Conservation (phyloP, 2,329 filamentous ascomycete species). For the Aspergillus luchuensis region DNA sequence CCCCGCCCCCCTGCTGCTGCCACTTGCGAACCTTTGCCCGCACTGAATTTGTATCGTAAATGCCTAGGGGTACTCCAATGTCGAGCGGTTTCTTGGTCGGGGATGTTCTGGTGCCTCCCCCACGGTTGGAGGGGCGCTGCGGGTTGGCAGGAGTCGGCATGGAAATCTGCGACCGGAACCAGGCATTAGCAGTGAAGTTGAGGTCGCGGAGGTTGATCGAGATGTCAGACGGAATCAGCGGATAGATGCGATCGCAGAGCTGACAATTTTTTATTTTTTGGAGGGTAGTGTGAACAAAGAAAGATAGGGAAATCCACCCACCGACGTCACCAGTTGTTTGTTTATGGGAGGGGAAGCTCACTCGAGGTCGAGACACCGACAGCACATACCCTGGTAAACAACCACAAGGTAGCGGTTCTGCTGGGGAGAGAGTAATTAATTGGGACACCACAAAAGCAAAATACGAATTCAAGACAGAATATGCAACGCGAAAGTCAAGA, state of each 20-base stretch:
- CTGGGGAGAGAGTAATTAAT: background rate
- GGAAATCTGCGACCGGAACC: conserved; percentile 26
- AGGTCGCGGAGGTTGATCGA: conserved; percentile 12
- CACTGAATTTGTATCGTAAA: conserved; percentile 66
- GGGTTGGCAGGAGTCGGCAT: conserved; percentile 46
- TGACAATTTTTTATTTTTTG: background rate
- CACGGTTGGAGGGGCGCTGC: conserved; percentile 46
- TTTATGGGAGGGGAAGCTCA: conserved; percentile 12
- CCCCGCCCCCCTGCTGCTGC: conserved; percentile 76
- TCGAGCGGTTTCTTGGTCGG: conserved; percentile 59
- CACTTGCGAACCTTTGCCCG: conserved; percentile 78
- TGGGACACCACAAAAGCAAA: background rate
- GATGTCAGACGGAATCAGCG: conserved; percentile 12
- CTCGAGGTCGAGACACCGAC: conserved; percentile 7
- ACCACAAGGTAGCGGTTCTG: background rate
- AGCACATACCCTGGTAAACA: conserved; percentile 7
- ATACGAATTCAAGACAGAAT: conserved; percentile 1
- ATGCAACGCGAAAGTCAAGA: background rate
- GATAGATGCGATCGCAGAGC: background rate
- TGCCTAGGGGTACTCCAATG: conserved; percentile 55
- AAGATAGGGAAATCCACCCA: conserved; percentile 4
- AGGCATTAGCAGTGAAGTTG: conserved; percentile 16
- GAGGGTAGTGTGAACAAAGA: conserved; percentile 4
- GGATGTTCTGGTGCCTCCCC: conserved; percentile 58
- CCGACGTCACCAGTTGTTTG: conserved; percentile 22